These are phyloP conservation scores for Elongisporangium anandrum DNA, from an alignment of 352 stramenopile genomes.

Conservation along the genomic window DNA sequence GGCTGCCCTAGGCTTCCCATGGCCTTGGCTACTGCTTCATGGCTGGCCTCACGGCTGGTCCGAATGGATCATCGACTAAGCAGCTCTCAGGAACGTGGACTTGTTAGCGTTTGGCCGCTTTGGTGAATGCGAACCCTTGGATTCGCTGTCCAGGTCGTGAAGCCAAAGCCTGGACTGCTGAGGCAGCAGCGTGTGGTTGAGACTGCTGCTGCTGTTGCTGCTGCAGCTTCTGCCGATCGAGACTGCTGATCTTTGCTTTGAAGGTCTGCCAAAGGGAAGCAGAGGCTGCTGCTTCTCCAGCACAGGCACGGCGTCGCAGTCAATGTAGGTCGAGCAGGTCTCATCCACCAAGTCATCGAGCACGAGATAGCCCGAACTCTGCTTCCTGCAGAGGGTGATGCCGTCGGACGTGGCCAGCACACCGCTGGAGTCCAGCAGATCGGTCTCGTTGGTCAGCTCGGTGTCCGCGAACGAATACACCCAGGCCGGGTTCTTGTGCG, in stretches of 20 bases:
- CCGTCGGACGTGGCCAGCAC: not conserved
- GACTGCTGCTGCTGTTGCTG: not conserved
- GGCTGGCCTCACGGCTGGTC: no score
- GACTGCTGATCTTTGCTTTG: not conserved
- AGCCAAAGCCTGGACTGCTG: not conserved
- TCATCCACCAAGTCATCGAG: not conserved
- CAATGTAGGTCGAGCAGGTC: not conserved
- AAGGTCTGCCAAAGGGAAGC: not conserved
- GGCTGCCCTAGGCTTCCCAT: no score
- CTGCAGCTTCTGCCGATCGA: not conserved
- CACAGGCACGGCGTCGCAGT: not conserved
- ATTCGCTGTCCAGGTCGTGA: not conserved
- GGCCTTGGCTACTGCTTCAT: no score
- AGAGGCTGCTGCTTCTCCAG: not conserved
- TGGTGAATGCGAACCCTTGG: no score
- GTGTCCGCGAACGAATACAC: not conserved
- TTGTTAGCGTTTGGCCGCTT: no score
- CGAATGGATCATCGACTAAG: no score
- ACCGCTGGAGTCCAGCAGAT: not conserved
- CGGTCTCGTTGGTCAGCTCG: not conserved
- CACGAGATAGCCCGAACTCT: not conserved
- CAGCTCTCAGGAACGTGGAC: no score
- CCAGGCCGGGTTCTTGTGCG: not conserved
- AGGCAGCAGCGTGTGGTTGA: not conserved
- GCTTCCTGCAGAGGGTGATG: not conserved